Evolutionary conservation across 129 eudicot genomes (phyloP), one percentile per base, ranked within the genome.

Genomic region (Oenanthe sinensis): DNA sequence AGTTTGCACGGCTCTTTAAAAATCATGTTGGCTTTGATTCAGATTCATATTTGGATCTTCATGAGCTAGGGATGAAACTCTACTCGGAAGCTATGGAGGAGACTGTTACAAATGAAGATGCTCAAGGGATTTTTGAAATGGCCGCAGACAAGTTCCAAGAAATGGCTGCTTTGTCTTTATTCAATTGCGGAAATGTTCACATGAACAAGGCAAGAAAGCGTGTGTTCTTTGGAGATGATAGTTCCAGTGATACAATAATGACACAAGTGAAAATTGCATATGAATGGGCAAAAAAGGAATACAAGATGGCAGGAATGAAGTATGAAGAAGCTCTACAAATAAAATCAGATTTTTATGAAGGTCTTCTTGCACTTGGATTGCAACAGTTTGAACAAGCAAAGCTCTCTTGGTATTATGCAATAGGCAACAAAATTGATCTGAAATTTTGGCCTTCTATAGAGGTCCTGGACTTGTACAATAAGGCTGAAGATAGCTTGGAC

Each of bases 401-500:
- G 77, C 97, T 95, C 49, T 87, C 81, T 19, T 95, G 98, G 98
- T 81, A 87, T 30, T 90, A 91, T 78, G 79, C 86, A 0, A 49
- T 79, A n/a, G 88, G 91, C 22, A 85, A 84, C 83, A 83, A 87
- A 79, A 76, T 82, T 40, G 90, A 90, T 58, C 52, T 88, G 75
- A 92, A 83, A 60, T 78, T 86, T 22, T 81, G 83, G 55, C 80
- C 85, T 24, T 83, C 83, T 55, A 30, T 84, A 15, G 82, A 86
- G 81, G 83, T 91, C 22, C 33, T 95, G 63, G 91, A 90, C 65
- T 80, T 95, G 4, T 95, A 89, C 67, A 95, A 95, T 69, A 91
- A 88, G 71, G 97, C 98, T 5, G 98, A 95, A 83, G 98, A 95
- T 58, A 88, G 87, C 83, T 90, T 95, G 96, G 98, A 95, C 76